Percentiles rank a stretch among this genome's conserved stretches.
Conservation (phyloP, 129 eudicot genomes). For the Chrysanthemum lavandulifolium region DNA sequence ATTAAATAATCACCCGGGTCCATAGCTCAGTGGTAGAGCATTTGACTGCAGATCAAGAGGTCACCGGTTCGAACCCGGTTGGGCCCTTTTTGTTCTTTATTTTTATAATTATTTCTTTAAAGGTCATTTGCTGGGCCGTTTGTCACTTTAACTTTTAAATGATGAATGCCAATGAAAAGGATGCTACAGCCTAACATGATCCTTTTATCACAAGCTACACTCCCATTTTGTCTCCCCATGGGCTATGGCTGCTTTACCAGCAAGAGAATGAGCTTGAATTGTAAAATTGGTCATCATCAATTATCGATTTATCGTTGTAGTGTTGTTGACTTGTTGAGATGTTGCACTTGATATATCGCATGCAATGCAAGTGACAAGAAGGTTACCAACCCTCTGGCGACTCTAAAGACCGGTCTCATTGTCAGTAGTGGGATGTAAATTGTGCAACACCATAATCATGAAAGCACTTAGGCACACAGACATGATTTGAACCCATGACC, state of each 20-base stretch:
- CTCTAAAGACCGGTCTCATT: too few relatives aligned
- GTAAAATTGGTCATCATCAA: too few relatives aligned
- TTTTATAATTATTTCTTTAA: background rate
- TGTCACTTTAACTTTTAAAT: background rate
- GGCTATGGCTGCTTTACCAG: background rate
- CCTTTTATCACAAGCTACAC: background rate
- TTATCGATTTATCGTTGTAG: background rate
- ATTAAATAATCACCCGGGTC: conserved; percentile 40
- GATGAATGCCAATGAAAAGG: background rate
- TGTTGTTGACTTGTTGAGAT: background rate
- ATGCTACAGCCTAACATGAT: conserved; percentile 6
- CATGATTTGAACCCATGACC: too few relatives aligned
- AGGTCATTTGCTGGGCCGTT: conserved; percentile 99
- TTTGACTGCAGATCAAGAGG: conserved; percentile 99
- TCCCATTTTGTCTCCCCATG: background rate
- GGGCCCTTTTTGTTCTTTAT: conserved; percentile 56
- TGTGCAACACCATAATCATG: too few relatives aligned
- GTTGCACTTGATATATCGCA: background rate
- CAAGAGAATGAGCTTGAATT: background rate
- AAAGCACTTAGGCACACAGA: too few relatives aligned
- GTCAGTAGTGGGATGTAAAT: too few relatives aligned
- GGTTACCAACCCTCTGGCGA: too few relatives aligned
- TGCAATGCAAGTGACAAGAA: background rate
- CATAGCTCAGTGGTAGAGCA: conserved; percentile 99
- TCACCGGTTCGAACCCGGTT: conserved; percentile 99